Evolutionary conservation across 2,329 filamentous ascomycete species (phyloP), one percentile per base, ranked within the genome.

Genomic region (Tolypocladium pustulatum): DNA sequence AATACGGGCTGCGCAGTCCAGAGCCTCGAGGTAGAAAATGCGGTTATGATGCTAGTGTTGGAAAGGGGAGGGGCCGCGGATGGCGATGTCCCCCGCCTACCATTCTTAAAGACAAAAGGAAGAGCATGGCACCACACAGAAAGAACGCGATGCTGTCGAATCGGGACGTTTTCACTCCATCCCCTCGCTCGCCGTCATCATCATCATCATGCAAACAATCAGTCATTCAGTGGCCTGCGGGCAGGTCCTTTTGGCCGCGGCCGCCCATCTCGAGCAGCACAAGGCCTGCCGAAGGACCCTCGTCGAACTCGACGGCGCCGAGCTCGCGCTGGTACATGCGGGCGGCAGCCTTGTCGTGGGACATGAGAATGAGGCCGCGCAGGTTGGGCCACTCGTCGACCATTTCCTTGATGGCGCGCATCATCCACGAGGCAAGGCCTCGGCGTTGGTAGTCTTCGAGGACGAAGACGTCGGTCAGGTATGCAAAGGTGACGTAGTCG

Each of bases 391-490:
- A 83, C 36, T 74, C 74, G 27, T 76, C 71, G 41, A 84, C 67
- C 3, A 81, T 69, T 64, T 88, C 83, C 62, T 82, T 78, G 59
- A 87, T 71, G 63, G 81, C 84, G 6, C 75, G 70, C 68, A 89
- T 80, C 67, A 90, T 71, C 84, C 85, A 90, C 51, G 75, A 79
- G 3, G 83, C 87, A 1, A 90, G 74, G 0, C 87, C 86, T 12
- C 77, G 74, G 5, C 81, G 78, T 66, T 87, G 85, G 65, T 84
- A 81, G 43, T 79, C 76, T 0, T 80, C 75, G 3, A 83, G 68
- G 27, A 90, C 75, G 68, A 87, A 90, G 25, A 89, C 83, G 65
- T 90, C 87, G 32, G 86, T 87, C 57, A 77, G 72, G 60, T 88
- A 91, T 38, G 81, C 85, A 64, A 89, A 83, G 0, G 86, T 87